Percentiles rank a stretch among this genome's conserved stretches.
Evolutionary conservation across 805 yeast genomes (phyloP).

Genomic region (Candida silvatica): DNA sequence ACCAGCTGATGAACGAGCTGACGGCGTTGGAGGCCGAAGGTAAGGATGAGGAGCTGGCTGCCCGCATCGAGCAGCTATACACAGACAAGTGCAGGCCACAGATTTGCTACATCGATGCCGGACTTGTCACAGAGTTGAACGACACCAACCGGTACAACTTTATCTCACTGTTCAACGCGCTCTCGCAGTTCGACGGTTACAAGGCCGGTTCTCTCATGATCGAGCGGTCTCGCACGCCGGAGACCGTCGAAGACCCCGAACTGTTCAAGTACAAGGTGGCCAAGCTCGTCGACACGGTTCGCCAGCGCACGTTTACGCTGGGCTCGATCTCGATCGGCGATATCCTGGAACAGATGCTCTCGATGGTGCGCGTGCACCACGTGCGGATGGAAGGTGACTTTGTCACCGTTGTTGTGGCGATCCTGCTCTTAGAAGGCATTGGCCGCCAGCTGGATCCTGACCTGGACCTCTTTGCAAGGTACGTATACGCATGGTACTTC

Average conservation of each 20-base stretch:
- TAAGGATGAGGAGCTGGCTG: constrained; percentile 19
- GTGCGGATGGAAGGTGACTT: constrained; percentile 98
- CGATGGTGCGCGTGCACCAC: constrained; percentile 90
- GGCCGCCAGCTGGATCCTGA: constrained; percentile 93
- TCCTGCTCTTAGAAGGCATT: constrained; percentile 84
- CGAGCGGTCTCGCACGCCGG: constrained; percentile 91
- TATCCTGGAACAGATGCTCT: constrained; percentile 72
- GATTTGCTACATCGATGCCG: constrained; percentile 86
- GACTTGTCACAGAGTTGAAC: constrained; percentile 84
- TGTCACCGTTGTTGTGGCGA: constrained; percentile 90
- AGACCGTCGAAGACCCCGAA: constrained; percentile 77
- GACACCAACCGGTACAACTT: constrained; percentile 73
- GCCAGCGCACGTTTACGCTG: constrained; percentile 80
- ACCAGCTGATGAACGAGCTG: constrained; percentile 34
- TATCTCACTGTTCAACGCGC: constrained; percentile 78
- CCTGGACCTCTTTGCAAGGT: constrained; percentile 92
- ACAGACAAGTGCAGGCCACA: constrained; percentile 67
- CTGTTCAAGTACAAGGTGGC: constrained; percentile 85
- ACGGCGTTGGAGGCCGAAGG: constrained; percentile 15
- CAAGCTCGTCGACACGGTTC: constrained; percentile 70
- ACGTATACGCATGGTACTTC: constrained; percentile 46
- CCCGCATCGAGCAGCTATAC: constrained; percentile 39
- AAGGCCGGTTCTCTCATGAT: constrained; percentile 93
- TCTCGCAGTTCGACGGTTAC: constrained; percentile 90
- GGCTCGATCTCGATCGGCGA: constrained; percentile 93